A percentile compares a stretch with the other conserved stretches of the same genome.
phyloP scores from a whole-genome alignment of 1,284 basidiomycete genomes.

The Heliocybe sulcata region DNA sequence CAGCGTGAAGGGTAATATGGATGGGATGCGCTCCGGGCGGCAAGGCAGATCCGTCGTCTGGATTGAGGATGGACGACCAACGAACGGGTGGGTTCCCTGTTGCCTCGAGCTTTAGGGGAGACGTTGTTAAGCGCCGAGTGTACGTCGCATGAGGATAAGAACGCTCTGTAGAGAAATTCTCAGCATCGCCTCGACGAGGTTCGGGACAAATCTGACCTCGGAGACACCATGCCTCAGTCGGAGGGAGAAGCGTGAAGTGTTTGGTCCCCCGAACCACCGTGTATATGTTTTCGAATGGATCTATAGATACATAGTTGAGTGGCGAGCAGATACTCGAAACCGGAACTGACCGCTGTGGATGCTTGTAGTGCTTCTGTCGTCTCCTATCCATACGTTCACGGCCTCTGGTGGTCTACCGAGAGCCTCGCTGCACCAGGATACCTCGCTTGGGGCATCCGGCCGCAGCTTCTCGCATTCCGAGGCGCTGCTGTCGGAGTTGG shows the following conservation, averaged over 20 bases:
- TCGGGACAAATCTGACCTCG: slow-evolving; percentile 43
- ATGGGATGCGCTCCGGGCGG: slow-evolving; percentile 55
- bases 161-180: slow-evolving; percentile 37
- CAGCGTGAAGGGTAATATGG: slow-evolving; percentile 54
- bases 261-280: slow-evolving; percentile 79
- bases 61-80: slow-evolving; percentile 71
- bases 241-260: slow-evolving; percentile 79
- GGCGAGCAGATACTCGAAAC: not conserved
- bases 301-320: slow-evolving; percentile 27
- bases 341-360: slow-evolving; percentile 68
- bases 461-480: slow-evolving; percentile 63
- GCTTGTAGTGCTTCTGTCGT: slow-evolving; percentile 69
- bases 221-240: slow-evolving; percentile 80
- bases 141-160: slow-evolving; percentile 68
- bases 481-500: slow-evolving; percentile 17
- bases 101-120: slow-evolving; percentile 32
- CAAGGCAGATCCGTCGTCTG: slow-evolving; percentile 34
- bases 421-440: slow-evolving; percentile 72
- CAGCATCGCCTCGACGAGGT: slow-evolving; percentile 9
- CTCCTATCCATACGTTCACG: slow-evolving; percentile 89
- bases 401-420: slow-evolving; percentile 80
- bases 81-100: slow-evolving; percentile 37
- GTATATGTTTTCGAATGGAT: slow-evolving; percentile 92
- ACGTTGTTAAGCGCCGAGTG: slow-evolving; percentile 27
- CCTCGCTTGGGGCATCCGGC: slow-evolving; percentile 54